Base-by-base conservation (phyloP, 305 asterid species). In the Stenogyne calaminthoides region DNA sequence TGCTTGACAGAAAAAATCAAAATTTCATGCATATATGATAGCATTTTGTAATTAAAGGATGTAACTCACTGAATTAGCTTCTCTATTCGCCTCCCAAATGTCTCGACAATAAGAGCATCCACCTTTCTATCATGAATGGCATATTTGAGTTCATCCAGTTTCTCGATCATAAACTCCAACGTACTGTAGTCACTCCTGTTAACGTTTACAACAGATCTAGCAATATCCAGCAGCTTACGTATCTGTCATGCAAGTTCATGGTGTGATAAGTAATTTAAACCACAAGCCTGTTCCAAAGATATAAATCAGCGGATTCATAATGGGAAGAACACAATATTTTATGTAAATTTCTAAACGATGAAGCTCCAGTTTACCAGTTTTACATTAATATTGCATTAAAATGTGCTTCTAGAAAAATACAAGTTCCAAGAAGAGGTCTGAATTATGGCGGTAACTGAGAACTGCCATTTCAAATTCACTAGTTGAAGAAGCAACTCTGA, bases 81-180 rank as follows among this genome's bases (percentile, higher is more conserved):
- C 85, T 95, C 99, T 65, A 93, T 87, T 75, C 99, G 93, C 77
- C 98, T 88, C 81, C 99, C 99, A 71, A 95, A 89, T 80, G 99
- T 95, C 87, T 95, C 99, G 62, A 95, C 97, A 65, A 95, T 89
- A 80, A 95, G 98, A 76, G 97, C 99, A 85, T 95, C 98, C 84
- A 91, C 99, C 86, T 93, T 95, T 84, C 98, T 88, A 74, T 92
- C 97, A 69, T 89, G 87, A 78, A 95, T 95, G 81, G 89, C 92
- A 82, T 87, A 91, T 82, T 93, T 92, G 75, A 95, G 89, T 77
- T 95, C 98, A 25, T 91, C 98, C 80, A 91, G 72, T 61, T 78
- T 88, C 72, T 93, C 96, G 19, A 92, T 87, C 97, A 95, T 87
- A 77, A 78, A 85, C 71, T 91, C 97, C 87, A 95, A 78, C 12